Conservation (phyloP, 2,329 filamentous ascomycete genomes). For the Sporothrix euskadiensis region DNA sequence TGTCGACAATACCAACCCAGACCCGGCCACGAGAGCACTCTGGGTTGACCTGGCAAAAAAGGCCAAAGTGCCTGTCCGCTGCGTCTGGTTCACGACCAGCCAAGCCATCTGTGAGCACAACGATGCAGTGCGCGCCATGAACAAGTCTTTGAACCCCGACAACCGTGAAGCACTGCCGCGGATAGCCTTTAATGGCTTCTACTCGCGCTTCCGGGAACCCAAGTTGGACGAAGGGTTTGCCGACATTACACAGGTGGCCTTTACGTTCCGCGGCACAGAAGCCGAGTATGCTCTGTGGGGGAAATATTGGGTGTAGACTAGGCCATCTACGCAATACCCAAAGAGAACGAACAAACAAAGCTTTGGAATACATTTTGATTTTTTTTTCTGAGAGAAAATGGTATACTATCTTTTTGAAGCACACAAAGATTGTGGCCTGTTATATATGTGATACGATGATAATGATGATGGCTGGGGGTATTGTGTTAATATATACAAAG, state of each 20-base stretch:
- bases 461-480: too few species aligned
- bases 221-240: slow-evolving; percentile 75
- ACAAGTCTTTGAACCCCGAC: slow-evolving; percentile 75
- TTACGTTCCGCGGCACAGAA: slow-evolving; percentile 69
- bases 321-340: slow-evolving; percentile 23
- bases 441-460: background rate
- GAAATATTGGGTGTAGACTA: slow-evolving; percentile 69
- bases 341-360: background rate
- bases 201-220: slow-evolving; percentile 71
- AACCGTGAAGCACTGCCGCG: slow-evolving; percentile 70
- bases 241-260: slow-evolving; percentile 74
- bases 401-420: background rate
- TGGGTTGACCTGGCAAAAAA: slow-evolving; percentile 77
- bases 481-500: slow-evolving; percentile 15
- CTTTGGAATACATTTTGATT: background rate
- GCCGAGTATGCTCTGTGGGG: slow-evolving; percentile 72
- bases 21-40: slow-evolving; percentile 70
- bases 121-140: slow-evolving; percentile 75
- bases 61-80: slow-evolving; percentile 71
- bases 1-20: slow-evolving; percentile 94
- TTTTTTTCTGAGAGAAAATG: slow-evolving; percentile 11
- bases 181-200: slow-evolving; percentile 77
- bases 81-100: slow-evolving; percentile 78
- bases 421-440: background rate
- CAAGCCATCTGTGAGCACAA: slow-evolving; percentile 78